phyloP scores from a whole-genome alignment of 2,329 filamentous ascomycete genomes.

The Lachnellula hyalina region DNA sequence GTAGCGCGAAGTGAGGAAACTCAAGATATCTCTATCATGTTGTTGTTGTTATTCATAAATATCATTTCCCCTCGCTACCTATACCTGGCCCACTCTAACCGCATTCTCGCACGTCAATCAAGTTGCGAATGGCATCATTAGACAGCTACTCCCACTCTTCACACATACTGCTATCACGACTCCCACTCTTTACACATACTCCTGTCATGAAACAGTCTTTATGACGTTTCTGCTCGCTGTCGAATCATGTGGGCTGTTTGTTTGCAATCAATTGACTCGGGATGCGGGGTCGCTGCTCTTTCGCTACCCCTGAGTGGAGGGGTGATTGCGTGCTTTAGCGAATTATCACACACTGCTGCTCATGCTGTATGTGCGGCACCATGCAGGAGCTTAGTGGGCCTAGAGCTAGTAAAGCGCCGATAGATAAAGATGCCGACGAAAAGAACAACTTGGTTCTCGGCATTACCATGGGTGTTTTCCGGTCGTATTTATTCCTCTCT shows the following conservation, averaged over 20 bases:
- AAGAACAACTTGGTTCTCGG: no score
- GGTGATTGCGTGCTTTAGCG: constrained; percentile 17
- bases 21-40: background rate
- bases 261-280: background rate
- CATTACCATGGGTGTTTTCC: no score
- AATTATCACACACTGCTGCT: constrained; percentile 9
- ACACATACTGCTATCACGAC: background rate
- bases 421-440: no score
- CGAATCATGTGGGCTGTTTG: background rate
- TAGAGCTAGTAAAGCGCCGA: background rate
- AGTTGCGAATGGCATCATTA: background rate
- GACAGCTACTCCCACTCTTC: background rate
- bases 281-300: background rate
- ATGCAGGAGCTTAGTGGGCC: background rate
- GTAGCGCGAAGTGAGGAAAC: background rate
- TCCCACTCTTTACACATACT: background rate
- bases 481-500: no score
- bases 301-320: background rate
- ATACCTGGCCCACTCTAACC: no score
- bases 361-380: background rate
- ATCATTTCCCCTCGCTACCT: no score
- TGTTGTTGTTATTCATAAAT: no score
- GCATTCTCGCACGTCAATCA: background rate
- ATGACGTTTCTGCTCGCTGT: background rate
- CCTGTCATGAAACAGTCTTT: background rate